Base-by-base conservation (phyloP, 345 rosid species). In the Geranium rotundifolium region DNA sequence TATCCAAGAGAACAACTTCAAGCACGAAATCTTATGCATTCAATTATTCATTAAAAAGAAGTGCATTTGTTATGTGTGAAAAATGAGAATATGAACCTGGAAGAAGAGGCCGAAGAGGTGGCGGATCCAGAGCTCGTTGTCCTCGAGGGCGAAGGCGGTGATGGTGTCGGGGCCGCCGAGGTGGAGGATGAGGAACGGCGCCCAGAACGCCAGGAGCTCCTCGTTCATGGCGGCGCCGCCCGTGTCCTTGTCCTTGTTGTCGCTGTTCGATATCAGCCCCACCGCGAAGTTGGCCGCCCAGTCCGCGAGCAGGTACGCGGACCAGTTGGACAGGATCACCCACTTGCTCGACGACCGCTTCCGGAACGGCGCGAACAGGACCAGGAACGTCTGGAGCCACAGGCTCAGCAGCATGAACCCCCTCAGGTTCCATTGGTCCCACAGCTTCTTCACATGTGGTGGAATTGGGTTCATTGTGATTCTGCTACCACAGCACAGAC, bases 101-200 rank as follows among this genome's bases (percentile, higher is more conserved):
- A 80, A 67, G 46, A 73, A 8, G 6, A 84, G 77, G 1, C 78
- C 74, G 1, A 84, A 73, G 64, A 84, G 60, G 67, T 87, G 88
- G 58, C 86, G 39, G n/a, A 71, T 75, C 91, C 85, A 85, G 4
- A 87, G 87, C 29, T 77, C 83, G 56, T 85, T 87, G 23, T 87
- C 95, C 37, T 87, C 95, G 1, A 88, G 82, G 1, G 91, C 74
- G 1, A 80, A 77, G 0, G 87, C 83, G 7, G 95, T 85, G 55
- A 87, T 83, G 2, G 89, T 73, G 72, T 87, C 89, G 0, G 87
- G 89, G 0, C 91, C 91, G 7, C 89, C 91, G 5, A 83, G 82
- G 58, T 85, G 95, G 19, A 87, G 18, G 29, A 85, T 65, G 56
- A 87, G 73, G 72, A 87, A 87, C 0, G 90, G 83, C 14, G 95